Conservation (phyloP, 441 rosid genomes). For the Populus hybrid region DNA sequence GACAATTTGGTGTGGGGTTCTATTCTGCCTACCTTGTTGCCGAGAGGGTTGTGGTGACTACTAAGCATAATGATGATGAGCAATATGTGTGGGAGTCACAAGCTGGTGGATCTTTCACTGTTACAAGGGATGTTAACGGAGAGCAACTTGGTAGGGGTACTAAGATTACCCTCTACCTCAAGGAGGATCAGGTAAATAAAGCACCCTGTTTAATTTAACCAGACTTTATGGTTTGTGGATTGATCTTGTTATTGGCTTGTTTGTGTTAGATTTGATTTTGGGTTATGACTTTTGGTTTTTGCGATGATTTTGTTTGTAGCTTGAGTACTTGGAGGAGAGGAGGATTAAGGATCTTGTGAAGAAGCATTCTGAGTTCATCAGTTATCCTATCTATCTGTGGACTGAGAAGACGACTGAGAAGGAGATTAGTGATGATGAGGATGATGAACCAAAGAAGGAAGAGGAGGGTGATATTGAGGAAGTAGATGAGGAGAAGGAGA, state of each 20-base stretch:
- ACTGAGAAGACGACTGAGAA: slow-evolving; percentile 92
- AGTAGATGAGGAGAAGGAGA: slow-evolving; percentile 53
- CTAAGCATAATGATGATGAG: slow-evolving; percentile 85
- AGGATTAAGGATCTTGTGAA: slow-evolving; percentile 86
- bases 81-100: slow-evolving; percentile 93
- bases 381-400: slow-evolving; percentile 86
- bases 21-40: slow-evolving; percentile 92
- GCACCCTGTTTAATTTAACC: no score
- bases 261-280: neutral
- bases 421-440: slow-evolving; percentile 84
- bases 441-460: slow-evolving; percentile 56
- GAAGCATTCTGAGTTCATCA: slow-evolving; percentile 93
- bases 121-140: slow-evolving; percentile 68
- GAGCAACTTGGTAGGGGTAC: slow-evolving; percentile 83
- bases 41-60: slow-evolving; percentile 67
- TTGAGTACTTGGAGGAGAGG: slow-evolving; percentile 84
- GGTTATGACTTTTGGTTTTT: neutral
- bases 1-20: slow-evolving; percentile 94
- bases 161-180: slow-evolving; percentile 47
- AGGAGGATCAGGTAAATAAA: no score
- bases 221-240: slow-evolving; percentile 1
- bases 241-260: neutral
- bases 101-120: slow-evolving; percentile 93
- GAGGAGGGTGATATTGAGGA: slow-evolving; percentile 78
- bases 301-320: slow-evolving; percentile 24